These are phyloP conservation scores for Coix lacrymajobi DNA, from an alignment of 176 grass and related monocot species.

Conservation along the genomic window DNA sequence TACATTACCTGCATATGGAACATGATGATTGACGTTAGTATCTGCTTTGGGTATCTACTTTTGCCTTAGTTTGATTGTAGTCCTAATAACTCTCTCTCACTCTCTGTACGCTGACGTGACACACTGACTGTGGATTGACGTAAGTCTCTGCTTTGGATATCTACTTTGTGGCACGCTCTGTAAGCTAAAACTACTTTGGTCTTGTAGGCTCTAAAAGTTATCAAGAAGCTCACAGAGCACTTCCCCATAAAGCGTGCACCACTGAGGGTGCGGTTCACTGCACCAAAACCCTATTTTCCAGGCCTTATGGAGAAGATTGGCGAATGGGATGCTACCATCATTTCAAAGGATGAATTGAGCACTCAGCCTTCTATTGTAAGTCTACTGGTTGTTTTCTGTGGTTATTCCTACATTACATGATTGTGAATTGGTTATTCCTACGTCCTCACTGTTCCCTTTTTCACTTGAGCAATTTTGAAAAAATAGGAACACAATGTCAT, in stretches of 20 bases:
- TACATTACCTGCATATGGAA: neutral
- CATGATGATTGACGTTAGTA: neutral
- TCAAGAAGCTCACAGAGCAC: conserved; percentile 73
- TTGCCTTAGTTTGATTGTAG: too few relatives aligned
- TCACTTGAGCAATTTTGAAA: neutral
- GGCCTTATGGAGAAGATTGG: conserved; percentile 61
- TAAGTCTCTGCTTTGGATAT: too few relatives aligned
- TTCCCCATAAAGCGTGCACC: conserved; percentile 83
- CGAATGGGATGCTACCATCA: conserved; percentile 56
- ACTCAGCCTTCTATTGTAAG: conserved; percentile 63
- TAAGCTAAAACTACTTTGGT: neutral
- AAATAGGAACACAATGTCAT: neutral
- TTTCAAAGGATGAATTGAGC: conserved; percentile 63
- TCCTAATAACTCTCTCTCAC: too few relatives aligned
- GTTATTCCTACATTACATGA: neutral
- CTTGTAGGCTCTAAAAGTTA: conserved; percentile 69
- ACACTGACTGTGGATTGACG: too few relatives aligned
- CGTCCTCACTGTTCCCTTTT: neutral
- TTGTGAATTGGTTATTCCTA: neutral
- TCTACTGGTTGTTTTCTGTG: neutral
- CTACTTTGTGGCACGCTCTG: too few relatives aligned
- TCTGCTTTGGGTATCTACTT: too few relatives aligned
- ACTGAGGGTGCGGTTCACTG: conserved; percentile 64
- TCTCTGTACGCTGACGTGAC: too few relatives aligned
- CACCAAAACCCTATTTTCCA: conserved; percentile 53